A percentile compares a stretch with the other conserved stretches of the same genome.
These are phyloP conservation scores for Nemania sp. DNA, from an alignment of 2,329 filamentous ascomycete species.

Conservation along the genomic window DNA sequence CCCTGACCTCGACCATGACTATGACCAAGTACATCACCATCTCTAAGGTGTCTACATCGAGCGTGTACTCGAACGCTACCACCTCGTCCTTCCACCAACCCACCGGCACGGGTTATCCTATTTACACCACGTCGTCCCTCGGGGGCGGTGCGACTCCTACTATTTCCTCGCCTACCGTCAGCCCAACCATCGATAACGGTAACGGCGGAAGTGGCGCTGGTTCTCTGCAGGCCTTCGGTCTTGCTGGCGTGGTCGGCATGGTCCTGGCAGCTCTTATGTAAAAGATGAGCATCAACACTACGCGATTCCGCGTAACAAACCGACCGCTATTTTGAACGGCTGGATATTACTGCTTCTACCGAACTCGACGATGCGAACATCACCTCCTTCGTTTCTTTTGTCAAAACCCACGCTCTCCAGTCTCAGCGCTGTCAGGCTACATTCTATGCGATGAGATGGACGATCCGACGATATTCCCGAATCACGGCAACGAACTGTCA, in stretches of 20 bases:
- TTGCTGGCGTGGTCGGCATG: conserved; percentile 55
- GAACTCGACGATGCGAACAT: conserved; percentile 36
- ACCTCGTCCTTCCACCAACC: conserved; percentile 35
- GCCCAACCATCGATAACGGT: conserved; percentile 42
- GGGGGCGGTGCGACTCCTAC: conserved; percentile 34
- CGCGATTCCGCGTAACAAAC: conserved; percentile 12
- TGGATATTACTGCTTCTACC: conserved; percentile 20
- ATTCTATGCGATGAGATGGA: conserved; percentile 38
- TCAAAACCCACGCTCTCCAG: conserved; percentile 37
- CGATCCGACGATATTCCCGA: conserved; percentile 30
- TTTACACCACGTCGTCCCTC: conserved; percentile 34
- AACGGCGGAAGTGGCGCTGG: conserved; percentile 44
- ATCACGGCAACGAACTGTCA: conserved; percentile 31
- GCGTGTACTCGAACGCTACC: conserved; percentile 28
- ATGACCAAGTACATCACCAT: conserved; percentile 58
- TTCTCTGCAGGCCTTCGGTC: conserved; percentile 49
- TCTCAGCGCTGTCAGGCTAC: conserved; percentile 35
- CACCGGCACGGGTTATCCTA: conserved; percentile 39
- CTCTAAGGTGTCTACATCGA: conserved; percentile 44
- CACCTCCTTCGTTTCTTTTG: conserved; percentile 39
- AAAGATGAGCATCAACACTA: conserved; percentile 25
- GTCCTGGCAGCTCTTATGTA: conserved; percentile 57
- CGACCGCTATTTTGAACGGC: conserved; percentile 3
- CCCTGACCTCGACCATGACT: conserved; percentile 53
- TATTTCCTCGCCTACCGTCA: conserved; percentile 36